phyloP scores from a whole-genome alignment of 345 rosid genomes.

The Dipteronia sinensis region DNA sequence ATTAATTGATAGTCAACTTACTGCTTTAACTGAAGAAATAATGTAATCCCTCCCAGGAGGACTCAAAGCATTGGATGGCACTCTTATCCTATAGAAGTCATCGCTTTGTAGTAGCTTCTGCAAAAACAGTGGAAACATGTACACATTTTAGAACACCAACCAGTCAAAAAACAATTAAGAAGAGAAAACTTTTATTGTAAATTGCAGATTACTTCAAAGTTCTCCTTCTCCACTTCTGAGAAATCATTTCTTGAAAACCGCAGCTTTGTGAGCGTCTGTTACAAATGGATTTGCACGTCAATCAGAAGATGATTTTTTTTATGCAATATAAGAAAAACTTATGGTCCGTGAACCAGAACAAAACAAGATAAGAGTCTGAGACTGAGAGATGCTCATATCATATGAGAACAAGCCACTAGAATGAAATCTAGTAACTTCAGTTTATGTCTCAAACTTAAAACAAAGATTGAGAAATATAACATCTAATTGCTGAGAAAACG shows the following conservation, averaged over 20 bases:
- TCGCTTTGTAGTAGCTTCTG: conserved; percentile 78
- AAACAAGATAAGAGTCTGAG: neutral
- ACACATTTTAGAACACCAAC: conserved; percentile 5
- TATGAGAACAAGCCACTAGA: neutral
- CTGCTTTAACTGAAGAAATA: conserved; percentile 86
- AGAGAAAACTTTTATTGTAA: neutral
- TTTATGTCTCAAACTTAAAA: neutral
- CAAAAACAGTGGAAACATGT: conserved; percentile 22
- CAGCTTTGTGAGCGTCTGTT: conserved; percentile 85
- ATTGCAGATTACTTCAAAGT: conserved; percentile 55
- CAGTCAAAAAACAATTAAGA: neutral
- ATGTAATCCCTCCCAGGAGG: conserved; percentile 76
- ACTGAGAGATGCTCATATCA: neutral
- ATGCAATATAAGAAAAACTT: neutral
- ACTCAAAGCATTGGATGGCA: conserved; percentile 82
- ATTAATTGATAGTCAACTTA: conserved; percentile 36
- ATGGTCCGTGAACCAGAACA: neutral
- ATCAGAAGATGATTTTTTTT: neutral
- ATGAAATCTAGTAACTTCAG: neutral
- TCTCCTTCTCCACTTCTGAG: conserved; percentile 62
- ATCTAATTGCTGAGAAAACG: neutral
- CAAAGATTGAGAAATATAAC: neutral
- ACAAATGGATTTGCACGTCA: conserved; percentile 20
- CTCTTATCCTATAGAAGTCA: conserved; percentile 84
- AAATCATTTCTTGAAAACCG: conserved; percentile 77